These are phyloP conservation scores for Spergularia bocconei DNA, from an alignment of 148 eudicot genomes.

Conservation along the genomic window DNA sequence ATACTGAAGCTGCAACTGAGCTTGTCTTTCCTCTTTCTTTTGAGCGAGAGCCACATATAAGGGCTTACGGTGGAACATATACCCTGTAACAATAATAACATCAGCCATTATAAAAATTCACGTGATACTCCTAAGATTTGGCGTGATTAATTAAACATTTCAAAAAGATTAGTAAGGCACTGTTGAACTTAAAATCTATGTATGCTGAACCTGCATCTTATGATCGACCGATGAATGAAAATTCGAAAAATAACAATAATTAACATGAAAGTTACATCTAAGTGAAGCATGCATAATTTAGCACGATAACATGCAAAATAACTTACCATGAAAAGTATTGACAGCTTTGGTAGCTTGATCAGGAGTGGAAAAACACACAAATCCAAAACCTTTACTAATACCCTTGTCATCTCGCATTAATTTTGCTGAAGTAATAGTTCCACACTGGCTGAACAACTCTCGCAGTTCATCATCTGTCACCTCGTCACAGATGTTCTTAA, in stretches of 20 bases:
- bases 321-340: slow-evolving; percentile 56
- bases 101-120: too few species aligned
- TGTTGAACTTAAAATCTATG: too few species aligned
- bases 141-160: too few species aligned
- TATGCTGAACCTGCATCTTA: too few species aligned
- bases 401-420: slow-evolving; percentile 71
- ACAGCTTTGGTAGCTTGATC: slow-evolving; percentile 66
- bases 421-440: slow-evolving; percentile 70
- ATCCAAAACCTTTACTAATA: slow-evolving; percentile 72
- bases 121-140: too few species aligned
- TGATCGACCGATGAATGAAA: too few species aligned
- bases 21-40: slow-evolving; percentile 73
- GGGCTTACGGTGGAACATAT: slow-evolving; percentile 58
- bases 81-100: slow-evolving; percentile 34
- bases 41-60: slow-evolving; percentile 86
- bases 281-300: too few species aligned
- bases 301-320: neutral
- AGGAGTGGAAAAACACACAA: slow-evolving; percentile 65
- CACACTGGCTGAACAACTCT: slow-evolving; percentile 65
- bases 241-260: too few species aligned
- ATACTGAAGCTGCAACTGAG: slow-evolving; percentile 50
- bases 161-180: too few species aligned
- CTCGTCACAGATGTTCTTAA: slow-evolving; percentile 69
- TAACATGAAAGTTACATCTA: too few species aligned
- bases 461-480: slow-evolving; percentile 61